phyloP scores from a whole-genome alignment of 2,329 filamentous ascomycete genomes.

The Cladosporium sp. region DNA sequence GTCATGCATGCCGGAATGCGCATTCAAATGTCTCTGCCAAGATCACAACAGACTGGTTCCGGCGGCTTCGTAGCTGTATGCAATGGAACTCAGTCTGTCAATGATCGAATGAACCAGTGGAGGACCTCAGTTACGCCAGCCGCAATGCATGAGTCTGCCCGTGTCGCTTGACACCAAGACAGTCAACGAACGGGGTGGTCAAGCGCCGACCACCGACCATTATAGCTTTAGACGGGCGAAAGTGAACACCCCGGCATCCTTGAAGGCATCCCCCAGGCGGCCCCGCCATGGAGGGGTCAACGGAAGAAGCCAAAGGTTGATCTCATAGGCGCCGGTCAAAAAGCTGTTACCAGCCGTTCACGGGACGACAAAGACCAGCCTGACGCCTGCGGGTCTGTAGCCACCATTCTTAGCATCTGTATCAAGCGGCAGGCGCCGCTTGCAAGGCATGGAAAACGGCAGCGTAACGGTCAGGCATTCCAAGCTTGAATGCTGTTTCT shows the following conservation, averaged over 20 bases:
- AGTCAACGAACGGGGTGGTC: conserved; percentile 3
- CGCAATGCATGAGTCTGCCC: neutral
- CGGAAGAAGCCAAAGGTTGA: conserved; percentile 1
- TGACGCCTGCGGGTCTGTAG: neutral
- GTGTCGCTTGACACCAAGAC: conserved; percentile 7
- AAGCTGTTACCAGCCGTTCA: conserved; percentile 8
- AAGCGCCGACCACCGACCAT: conserved; percentile 10
- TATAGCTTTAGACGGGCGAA: conserved; percentile 2
- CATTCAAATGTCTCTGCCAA: neutral
- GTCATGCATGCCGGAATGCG: conserved; percentile 5
- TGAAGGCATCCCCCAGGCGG: conserved; percentile 12
- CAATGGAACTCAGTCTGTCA: neutral
- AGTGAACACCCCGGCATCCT: conserved; percentile 9
- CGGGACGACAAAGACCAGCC: neutral
- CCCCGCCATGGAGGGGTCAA: conserved; percentile 6
- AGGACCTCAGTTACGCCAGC: neutral
- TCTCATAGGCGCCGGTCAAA: neutral
- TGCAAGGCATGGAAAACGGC: neutral
- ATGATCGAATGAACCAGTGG: neutral
- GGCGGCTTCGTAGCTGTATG: neutral
- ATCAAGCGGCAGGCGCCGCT: neutral
- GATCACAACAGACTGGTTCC: neutral
- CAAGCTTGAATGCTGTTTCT: no score
- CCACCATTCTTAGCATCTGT: conserved; percentile 1
- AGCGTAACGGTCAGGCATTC: neutral